Evolutionary conservation across 768 basidiomycete species (phyloP).

Genomic region (Mycena latifolia): DNA sequence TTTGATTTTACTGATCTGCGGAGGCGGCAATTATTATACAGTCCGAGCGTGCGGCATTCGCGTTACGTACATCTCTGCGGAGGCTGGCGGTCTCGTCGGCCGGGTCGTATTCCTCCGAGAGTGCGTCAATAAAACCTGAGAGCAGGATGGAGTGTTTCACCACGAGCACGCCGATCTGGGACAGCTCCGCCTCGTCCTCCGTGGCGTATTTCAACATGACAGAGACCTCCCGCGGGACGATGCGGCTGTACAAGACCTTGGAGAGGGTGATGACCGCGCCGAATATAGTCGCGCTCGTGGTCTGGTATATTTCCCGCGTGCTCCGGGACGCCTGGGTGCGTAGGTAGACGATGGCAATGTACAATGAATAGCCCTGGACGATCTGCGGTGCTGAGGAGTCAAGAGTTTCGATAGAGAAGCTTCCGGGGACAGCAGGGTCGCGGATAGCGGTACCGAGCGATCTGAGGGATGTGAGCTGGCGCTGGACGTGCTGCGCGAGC

Average conservation of each 20-base stretch:
- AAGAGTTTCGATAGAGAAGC: conserved; percentile 22
- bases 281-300: conserved; percentile 28
- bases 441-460: conserved; percentile 15
- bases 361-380: conserved; percentile 28
- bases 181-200: conserved; percentile 30
- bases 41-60: too few relatives aligned
- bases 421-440: neutral
- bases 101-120: conserved; percentile 3
- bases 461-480: conserved; percentile 12
- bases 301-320: conserved; percentile 27
- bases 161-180: conserved; percentile 9
- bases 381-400: conserved; percentile 24
- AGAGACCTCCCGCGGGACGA: conserved; percentile 22
- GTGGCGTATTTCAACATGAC: conserved; percentile 24
- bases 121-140: conserved; percentile 5
- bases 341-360: conserved; percentile 31
- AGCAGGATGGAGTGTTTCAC: conserved; percentile 23
- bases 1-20: conserved; percentile 21
- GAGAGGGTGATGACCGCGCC: conserved; percentile 28
- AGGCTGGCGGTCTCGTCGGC: conserved; percentile 2
- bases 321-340: conserved; percentile 25
- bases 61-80: conserved; percentile 23
- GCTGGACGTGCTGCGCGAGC: conserved; percentile 24
- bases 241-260: conserved; percentile 26
- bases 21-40: too few relatives aligned